Evolutionary conservation across 2,329 filamentous ascomycete genomes (phyloP).

Genomic region (Colletotrichum lentis): DNA sequence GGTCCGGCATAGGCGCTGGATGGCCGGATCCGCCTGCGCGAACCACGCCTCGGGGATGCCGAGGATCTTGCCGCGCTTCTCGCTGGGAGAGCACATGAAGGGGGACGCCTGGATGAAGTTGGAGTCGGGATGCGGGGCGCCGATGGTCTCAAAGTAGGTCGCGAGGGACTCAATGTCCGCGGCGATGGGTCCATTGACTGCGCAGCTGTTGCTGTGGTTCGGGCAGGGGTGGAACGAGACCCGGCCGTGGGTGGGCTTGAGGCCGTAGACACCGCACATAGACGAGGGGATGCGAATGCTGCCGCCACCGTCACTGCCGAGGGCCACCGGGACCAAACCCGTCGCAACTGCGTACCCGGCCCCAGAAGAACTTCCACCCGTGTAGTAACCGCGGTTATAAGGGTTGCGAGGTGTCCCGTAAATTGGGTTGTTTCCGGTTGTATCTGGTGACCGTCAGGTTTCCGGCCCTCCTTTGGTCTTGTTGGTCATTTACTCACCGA

Average conservation of each 20-base stretch:
- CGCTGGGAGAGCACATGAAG: conserved; percentile 42
- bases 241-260: conserved; percentile 75
- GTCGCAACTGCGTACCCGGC: conserved; percentile 74
- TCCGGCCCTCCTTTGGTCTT: neutral
- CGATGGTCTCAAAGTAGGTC: conserved; percentile 70
- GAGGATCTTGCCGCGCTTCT: conserved; percentile 57
- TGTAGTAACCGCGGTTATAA: conserved; percentile 76
- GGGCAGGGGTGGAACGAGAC: conserved; percentile 68
- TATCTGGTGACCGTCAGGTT: conserved; percentile 56
- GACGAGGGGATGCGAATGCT: conserved; percentile 76
- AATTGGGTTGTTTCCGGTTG: conserved; percentile 77
- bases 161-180: conserved; percentile 72
- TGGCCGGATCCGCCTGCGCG: conserved; percentile 51
- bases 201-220: conserved; percentile 67
- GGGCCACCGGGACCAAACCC: conserved; percentile 74
- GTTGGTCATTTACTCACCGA: conserved; percentile 58
- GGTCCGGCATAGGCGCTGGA: conserved; percentile 52
- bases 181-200: conserved; percentile 73
- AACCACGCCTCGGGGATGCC: conserved; percentile 75
- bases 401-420: conserved; percentile 80
- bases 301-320: conserved; percentile 78
- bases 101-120: conserved; percentile 57
- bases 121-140: conserved; percentile 67
- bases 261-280: conserved; percentile 77
- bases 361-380: conserved; percentile 79